Base-by-base conservation (phyloP, 2,329 filamentous ascomycete genomes). In the Biscogniauxia mediterranea region DNA sequence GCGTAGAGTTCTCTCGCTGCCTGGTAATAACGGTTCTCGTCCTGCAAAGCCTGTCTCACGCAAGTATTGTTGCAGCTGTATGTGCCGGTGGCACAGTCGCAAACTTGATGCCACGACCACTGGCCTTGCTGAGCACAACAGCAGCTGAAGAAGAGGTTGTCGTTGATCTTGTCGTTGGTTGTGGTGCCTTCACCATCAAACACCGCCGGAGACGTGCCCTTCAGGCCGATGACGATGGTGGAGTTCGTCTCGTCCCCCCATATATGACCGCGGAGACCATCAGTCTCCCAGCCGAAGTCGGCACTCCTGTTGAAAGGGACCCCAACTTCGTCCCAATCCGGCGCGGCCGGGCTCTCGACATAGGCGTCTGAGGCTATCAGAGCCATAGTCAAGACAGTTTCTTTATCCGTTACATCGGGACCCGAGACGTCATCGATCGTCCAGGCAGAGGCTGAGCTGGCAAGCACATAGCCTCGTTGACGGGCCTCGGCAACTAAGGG, bases 161-260 rank as follows among this genome's bases (percentile, higher is more conserved):
- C 95, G 74, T 98, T 99, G 71, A 93, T 82, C 79, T 99, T 99
- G 79, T 99, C 95, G 68, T 97, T 97, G 25, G 93, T 96, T 0
- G 94, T 98, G 1, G 95, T 98, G 56, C 93, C 94, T 46, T 94
- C 91, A n/a, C 95, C 95, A 74, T 98, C 94, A 73, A 97, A 98
- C 3, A 98, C 88, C 13, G 95, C 94, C 1, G 89, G 86, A 1
- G 89, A 91, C 0, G 93, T 97, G 58, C 94, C 95, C 78, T 99
- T 99, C 60, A 99, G 78, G 5, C 92, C 93, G 66, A 98, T 95
- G 51, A 98, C 88, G 57, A 98, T 83, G 1, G 94, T 98, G 42
- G 86, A 86, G 75, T 98, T 97, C 49, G 79, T 85, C 69, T 93
- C 86, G 71, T 98, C 93, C 17, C 91, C 89, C 77, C 94, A 98